Percentiles rank a stretch among this genome's conserved stretches.
phyloP scores from a whole-genome alignment of 2,329 filamentous ascomycete species.

The Paradendryphiella salina region DNA sequence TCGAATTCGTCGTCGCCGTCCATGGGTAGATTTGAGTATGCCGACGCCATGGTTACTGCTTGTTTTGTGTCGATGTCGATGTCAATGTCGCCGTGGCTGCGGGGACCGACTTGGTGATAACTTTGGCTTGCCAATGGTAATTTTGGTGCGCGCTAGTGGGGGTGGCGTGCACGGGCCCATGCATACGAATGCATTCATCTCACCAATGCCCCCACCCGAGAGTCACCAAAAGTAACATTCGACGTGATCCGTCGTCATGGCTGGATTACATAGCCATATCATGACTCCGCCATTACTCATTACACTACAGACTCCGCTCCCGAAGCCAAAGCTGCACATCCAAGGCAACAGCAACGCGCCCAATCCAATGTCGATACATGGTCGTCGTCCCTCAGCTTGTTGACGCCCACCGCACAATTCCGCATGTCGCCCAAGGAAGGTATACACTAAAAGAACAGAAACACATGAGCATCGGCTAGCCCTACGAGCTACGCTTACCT shows the following conservation, averaged over 20 bases:
- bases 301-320: background rate
- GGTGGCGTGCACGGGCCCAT: conserved; percentile 10
- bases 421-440: conserved; percentile 40
- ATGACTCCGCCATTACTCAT: background rate
- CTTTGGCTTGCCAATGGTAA: conserved; percentile 7
- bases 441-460: conserved; percentile 40
- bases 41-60: conserved; percentile 75
- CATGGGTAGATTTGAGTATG: conserved; percentile 82
- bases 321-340: background rate
- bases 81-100: conserved; percentile 26
- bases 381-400: conserved; percentile 25
- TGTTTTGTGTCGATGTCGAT: conserved; percentile 24
- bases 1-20: conserved; percentile 86
- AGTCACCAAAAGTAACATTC: background rate
- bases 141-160: conserved; percentile 19
- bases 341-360: background rate
- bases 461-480: conserved; percentile 33
- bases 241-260: too few species aligned
- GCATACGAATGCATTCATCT: background rate
- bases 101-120: background rate
- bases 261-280: too few species aligned
- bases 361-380: conserved; percentile 9
- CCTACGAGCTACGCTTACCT: conserved; percentile 43
- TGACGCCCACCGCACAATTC: conserved; percentile 37
- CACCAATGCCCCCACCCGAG: background rate